phyloP scores from a whole-genome alignment of 306 rosid genomes.

The Castanospermum australe region DNA sequence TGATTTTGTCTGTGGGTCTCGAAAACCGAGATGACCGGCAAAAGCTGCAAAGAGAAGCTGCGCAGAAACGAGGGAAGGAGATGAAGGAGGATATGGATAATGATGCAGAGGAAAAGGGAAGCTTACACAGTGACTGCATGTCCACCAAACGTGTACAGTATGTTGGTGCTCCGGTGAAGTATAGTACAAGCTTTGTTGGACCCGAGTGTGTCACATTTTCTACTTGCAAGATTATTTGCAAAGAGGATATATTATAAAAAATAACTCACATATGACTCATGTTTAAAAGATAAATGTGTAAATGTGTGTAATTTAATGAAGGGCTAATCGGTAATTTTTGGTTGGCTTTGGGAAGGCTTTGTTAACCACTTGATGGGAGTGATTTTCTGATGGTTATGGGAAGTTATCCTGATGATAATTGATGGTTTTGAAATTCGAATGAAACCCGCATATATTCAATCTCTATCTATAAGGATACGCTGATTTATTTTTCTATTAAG shows the following conservation, averaged over 20 bases:
- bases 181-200: conserved; percentile 75
- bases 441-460: no score
- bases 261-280: no score
- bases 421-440: no score
- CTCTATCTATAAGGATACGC: no score
- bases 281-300: no score
- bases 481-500: no score
- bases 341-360: no score
- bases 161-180: conserved; percentile 99
- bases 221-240: conserved; percentile 33
- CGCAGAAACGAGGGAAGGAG: conserved; percentile 20
- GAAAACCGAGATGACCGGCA: conserved; percentile 43
- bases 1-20: conserved; percentile 43
- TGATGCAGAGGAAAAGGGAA: not conserved
- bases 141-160: conserved; percentile 97
- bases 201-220: conserved; percentile 75
- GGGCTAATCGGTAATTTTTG: no score
- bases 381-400: no score
- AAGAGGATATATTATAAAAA: not conserved
- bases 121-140: conserved; percentile 97
- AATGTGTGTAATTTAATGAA: no score
- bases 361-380: no score
- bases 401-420: no score
- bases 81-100: not conserved
- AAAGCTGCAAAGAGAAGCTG: conserved; percentile 57